These are phyloP conservation scores for Ophiocordyceps camponoti-saundersi DNA, from an alignment of 2,329 filamentous ascomycete genomes.

Conservation along the genomic window DNA sequence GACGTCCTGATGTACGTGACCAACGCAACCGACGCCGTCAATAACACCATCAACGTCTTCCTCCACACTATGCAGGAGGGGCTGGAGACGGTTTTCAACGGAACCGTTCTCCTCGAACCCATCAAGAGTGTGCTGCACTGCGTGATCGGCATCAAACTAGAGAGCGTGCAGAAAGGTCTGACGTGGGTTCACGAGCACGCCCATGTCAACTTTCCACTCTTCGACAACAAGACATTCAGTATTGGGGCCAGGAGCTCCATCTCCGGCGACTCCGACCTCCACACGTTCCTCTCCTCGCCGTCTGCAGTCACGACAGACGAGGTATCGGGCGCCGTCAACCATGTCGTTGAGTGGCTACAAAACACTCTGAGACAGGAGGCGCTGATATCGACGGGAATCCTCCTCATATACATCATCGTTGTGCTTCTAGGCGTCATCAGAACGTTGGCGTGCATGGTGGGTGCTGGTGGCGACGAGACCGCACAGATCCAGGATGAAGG, in stretches of 20 bases:
- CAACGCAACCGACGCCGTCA: constrained; percentile 66
- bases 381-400: constrained; percentile 57
- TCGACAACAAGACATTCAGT: constrained; percentile 71
- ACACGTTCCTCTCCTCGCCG: constrained; percentile 62
- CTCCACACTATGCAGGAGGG: constrained; percentile 58
- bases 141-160: constrained; percentile 74
- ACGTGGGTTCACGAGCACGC: constrained; percentile 87
- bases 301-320: constrained; percentile 61
- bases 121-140: constrained; percentile 71
- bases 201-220: constrained; percentile 60
- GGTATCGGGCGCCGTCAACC: constrained; percentile 57
- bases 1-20: constrained; percentile 79
- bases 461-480: constrained; percentile 28
- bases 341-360: constrained; percentile 51
- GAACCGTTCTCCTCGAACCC: constrained; percentile 62
- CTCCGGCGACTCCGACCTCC: constrained; percentile 38
- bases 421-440: constrained; percentile 58
- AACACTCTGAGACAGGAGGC: constrained; percentile 58
- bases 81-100: constrained; percentile 64
- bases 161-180: constrained; percentile 70
- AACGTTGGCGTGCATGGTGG: constrained; percentile 42
- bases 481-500: neutral
- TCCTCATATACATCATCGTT: constrained; percentile 64
- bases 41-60: constrained; percentile 71
- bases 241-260: constrained; percentile 51